phyloP scores from a whole-genome alignment of 176 grass and related monocot species.

The Raddia guianensis region DNA sequence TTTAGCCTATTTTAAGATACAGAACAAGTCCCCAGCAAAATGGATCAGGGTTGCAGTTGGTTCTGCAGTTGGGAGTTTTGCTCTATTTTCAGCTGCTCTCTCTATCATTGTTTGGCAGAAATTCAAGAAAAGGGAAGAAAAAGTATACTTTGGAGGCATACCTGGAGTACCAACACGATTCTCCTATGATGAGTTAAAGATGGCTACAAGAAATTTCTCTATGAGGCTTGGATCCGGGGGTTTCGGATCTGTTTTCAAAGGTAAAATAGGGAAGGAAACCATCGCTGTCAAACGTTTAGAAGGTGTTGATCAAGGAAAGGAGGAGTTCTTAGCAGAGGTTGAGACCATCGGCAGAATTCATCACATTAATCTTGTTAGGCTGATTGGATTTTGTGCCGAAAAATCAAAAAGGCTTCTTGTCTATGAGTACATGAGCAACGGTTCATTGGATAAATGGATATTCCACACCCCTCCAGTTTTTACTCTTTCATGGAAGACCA shows the following conservation, averaged over 20 bases:
- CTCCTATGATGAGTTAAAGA: not conserved
- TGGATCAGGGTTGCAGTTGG: not conserved
- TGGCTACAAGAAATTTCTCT: not conserved
- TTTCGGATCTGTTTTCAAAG: constrained; percentile 2
- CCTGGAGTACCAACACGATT: not conserved
- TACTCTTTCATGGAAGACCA: not conserved
- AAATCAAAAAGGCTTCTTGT: not conserved
- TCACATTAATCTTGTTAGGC: not conserved
- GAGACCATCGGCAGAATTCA: constrained; percentile 2
- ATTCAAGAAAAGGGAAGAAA: not conserved
- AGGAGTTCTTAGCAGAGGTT: constrained; percentile 16
- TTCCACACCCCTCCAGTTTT: not conserved
- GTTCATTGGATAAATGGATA: constrained; percentile 13
- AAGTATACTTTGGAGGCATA: constrained; percentile 12
- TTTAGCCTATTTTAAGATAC: not conserved
- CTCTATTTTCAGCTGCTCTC: not conserved
- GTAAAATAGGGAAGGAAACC: not conserved
- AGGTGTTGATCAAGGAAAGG: constrained; percentile 1
- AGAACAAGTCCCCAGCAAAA: not conserved
- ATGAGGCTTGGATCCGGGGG: not conserved
- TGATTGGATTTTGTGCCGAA: constrained; percentile 16
- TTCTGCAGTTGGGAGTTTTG: constrained; percentile 1
- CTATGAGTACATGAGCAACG: no score
- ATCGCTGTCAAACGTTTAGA: not conserved
- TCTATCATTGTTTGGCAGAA: not conserved